These are phyloP conservation scores for Saccharomyces hybrid DNA, from an alignment of 1,139 yeast genomes.

Conservation along the genomic window DNA sequence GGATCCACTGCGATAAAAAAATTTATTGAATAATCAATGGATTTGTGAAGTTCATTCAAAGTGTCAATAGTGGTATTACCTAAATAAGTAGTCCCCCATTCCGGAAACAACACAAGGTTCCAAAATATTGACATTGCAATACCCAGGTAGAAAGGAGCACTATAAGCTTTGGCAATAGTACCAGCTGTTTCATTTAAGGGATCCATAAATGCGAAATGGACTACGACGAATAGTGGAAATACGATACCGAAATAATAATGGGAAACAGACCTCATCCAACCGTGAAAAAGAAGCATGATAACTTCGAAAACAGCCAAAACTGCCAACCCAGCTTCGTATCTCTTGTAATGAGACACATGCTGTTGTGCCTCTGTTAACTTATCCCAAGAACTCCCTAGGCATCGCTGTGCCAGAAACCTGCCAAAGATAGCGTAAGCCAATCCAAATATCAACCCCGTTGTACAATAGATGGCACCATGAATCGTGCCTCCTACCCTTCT, in stretches of 20 bases:
- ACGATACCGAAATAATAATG: conserved; percentile 41
- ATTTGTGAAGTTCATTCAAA: conserved; percentile 35
- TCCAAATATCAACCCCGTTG: conserved; percentile 38
- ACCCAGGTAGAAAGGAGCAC: conserved; percentile 40
- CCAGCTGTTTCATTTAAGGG: conserved; percentile 29
- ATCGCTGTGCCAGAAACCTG: conserved; percentile 35
- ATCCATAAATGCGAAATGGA: conserved; percentile 41
- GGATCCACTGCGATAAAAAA: conserved; percentile 33
- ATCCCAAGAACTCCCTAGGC: conserved; percentile 29
- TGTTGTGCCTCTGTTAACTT: conserved; percentile 27
- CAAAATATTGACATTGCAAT: conserved; percentile 38
- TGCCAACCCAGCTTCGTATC: conserved; percentile 36
- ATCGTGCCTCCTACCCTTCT: conserved; percentile 42
- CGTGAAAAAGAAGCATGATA: conserved; percentile 40
- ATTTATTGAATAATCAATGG: conserved; percentile 35
- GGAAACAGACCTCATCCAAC: conserved; percentile 41
- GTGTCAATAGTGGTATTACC: conserved; percentile 38
- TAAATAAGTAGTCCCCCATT: conserved; percentile 42
- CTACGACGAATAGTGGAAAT: conserved; percentile 40
- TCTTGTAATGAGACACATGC: conserved; percentile 22
- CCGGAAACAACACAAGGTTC: conserved; percentile 40
- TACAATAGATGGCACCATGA: conserved; percentile 36
- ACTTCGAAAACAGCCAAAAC: conserved; percentile 39
- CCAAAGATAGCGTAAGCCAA: conserved; percentile 37
- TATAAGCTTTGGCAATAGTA: conserved; percentile 32